Conservation (phyloP, 768 basidiomycete genomes). For the Leccinum variicolor region DNA sequence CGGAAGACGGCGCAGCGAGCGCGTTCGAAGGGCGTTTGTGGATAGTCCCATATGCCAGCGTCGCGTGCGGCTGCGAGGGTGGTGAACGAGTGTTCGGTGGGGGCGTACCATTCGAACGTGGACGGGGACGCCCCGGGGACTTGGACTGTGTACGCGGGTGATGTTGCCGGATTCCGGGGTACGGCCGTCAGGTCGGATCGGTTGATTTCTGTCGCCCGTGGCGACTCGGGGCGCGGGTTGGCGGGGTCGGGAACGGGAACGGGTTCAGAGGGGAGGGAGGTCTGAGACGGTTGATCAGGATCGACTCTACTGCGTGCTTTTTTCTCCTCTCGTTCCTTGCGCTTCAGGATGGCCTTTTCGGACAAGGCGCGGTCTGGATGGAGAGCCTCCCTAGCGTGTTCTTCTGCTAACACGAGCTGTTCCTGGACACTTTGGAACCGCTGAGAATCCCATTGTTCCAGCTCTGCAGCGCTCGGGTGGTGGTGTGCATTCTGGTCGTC, state of each 20-base stretch:
- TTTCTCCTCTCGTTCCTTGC: constrained; percentile 63
- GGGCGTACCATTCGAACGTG: constrained; percentile 65
- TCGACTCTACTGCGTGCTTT: constrained; percentile 20
- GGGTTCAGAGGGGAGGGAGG: not conserved
- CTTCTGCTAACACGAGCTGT: constrained; percentile 49
- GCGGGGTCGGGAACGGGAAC: not conserved
- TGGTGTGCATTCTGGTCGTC: constrained; percentile 64
- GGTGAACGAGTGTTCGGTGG: constrained; percentile 40
- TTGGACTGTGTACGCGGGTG: constrained; percentile 47
- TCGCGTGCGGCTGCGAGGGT: constrained; percentile 58
- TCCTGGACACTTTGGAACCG: constrained; percentile 44
- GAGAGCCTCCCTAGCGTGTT: constrained; percentile 46
- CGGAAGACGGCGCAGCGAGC: constrained; percentile 80
- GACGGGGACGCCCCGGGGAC: constrained; percentile 61
- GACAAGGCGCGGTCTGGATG: constrained; percentile 43
- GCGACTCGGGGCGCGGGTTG: constrained; percentile 1
- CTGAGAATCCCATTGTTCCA: constrained; percentile 51
- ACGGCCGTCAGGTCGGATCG: not conserved
- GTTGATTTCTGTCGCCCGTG: not conserved
- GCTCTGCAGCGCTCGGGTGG: constrained; percentile 43
- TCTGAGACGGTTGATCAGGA: constrained; percentile 2
- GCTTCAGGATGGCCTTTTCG: constrained; percentile 65
- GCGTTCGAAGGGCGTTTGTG: constrained; percentile 57
- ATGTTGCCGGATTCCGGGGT: constrained; percentile 10
- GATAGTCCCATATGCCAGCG: constrained; percentile 78